Percentiles rank a stretch among this genome's conserved stretches.
Evolutionary conservation across 1,139 yeast species (phyloP).

Genomic region (Pichia sp.): DNA sequence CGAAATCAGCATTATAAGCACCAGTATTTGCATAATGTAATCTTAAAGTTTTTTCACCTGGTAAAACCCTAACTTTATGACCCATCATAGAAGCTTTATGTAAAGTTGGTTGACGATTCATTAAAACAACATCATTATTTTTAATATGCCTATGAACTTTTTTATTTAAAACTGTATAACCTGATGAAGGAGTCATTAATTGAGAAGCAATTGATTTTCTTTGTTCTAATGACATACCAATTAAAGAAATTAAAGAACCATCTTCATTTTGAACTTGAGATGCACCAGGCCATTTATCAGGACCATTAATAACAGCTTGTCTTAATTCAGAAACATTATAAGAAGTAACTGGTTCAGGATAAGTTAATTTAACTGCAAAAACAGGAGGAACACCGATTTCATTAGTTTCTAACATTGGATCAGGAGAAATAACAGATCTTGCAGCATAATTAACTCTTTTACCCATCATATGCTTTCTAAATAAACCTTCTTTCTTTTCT

Average conservation of each 20-base stretch:
- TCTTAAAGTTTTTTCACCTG: constrained; percentile 94
- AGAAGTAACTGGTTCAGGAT: constrained; percentile 98
- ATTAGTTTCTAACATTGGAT: constrained; percentile 94
- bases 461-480: constrained; percentile 99
- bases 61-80: constrained; percentile 92
- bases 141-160: constrained; percentile 92
- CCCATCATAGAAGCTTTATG: constrained; percentile 99
- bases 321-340: constrained; percentile 86
- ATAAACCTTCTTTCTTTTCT: constrained; percentile 97
- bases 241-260: constrained; percentile 76
- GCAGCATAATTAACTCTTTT: constrained; percentile 99
- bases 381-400: constrained; percentile 99
- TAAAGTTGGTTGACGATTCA: constrained; percentile 99
- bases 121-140: constrained; percentile 89
- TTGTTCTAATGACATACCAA: constrained; percentile 88
- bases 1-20: constrained; percentile 94
- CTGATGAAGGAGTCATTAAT: constrained; percentile 66
- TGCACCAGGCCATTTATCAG: constrained; percentile 99
- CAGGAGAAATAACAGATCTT: constrained; percentile 98
- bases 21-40: constrained; percentile 98
- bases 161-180: constrained; percentile 60
- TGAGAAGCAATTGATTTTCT: constrained; percentile 96
- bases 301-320: constrained; percentile 95
- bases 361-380: constrained; percentile 89
- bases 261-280: constrained; percentile 93